A percentile compares a stretch with the other conserved stretches of the same genome.
Conservation (phyloP, 148 eudicot species). For the Dysphania ambrosioides region DNA sequence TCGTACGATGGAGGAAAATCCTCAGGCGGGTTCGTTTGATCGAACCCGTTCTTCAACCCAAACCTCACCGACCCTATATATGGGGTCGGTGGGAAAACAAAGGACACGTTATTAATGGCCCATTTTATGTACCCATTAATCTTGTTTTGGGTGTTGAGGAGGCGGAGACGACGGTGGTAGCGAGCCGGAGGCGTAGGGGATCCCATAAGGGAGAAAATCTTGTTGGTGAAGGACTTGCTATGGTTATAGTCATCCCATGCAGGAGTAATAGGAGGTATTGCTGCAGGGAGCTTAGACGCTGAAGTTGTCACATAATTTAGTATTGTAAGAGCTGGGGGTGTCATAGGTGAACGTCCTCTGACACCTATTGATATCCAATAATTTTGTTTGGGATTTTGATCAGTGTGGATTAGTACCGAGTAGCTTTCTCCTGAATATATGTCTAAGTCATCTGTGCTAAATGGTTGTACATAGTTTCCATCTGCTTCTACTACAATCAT, state of each 20-base stretch:
- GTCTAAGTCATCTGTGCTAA: conserved; percentile 55
- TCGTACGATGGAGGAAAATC: conserved; percentile 39
- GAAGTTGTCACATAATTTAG: conserved; percentile 45
- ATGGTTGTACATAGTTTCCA: conserved; percentile 74
- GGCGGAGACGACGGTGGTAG: conserved; percentile 38
- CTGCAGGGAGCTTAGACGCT: conserved; percentile 38
- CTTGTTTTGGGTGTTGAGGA: conserved; percentile 71
- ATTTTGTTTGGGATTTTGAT: conserved; percentile 56
- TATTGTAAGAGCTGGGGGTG: conserved; percentile 66
- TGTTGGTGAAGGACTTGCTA: conserved; percentile 40
- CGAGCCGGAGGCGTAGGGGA: conserved; percentile 46
- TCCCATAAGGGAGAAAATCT: conserved; percentile 43
- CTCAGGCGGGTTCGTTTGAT: conserved; percentile 43
- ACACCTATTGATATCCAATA: conserved; percentile 78
- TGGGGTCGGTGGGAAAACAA: conserved; percentile 61
- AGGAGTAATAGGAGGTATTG: conserved; percentile 54
- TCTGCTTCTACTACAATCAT: conserved; percentile 81
- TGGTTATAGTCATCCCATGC: conserved; percentile 54
- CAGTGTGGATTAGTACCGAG: conserved; percentile 57
- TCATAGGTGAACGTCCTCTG: conserved; percentile 59
- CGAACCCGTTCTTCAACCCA: conserved; percentile 33
- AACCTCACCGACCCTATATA: conserved; percentile 59
- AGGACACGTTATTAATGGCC: conserved; percentile 83
- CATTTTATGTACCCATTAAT: conserved; percentile 60
- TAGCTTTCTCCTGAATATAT: conserved; percentile 92